Base-by-base conservation (phyloP, 2,329 filamentous ascomycete genomes). In the Boeremia lycopersici region DNA sequence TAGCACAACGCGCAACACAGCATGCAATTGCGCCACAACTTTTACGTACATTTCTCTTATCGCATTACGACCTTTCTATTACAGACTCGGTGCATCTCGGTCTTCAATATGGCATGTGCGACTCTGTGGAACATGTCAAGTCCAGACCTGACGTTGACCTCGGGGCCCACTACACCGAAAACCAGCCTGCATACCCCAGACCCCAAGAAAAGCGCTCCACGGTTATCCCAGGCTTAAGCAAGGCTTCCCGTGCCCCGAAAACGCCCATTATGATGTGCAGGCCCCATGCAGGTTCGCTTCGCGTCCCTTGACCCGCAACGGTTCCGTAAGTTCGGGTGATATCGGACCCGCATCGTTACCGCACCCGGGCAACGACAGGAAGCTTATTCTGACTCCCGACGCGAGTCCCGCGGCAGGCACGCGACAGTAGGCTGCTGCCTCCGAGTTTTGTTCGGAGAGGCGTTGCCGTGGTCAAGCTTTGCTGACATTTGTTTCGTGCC, bases 211-310 rank as follows among this genome's bases (percentile, higher is more conserved):
- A 36, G 47, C 26, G 19, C 17, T 8, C 19, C 23, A 55, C 51
- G 43, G 44, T 12, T 61, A 56, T 41, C 30, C 43, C 53, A 53
- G 53, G 54, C 48, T 44, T 39, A 48, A 56, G 30, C 8, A 26
- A 35, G 33, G 12, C 34, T 12, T 47, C 13, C 23, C 7, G 23
- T 17, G 31, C 33, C 7, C 50, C 50, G 33, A 44, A 34, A 48
- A 45, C 29, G 40, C 33, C 38, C 39, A 38, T 38, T 3, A 39
- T 35, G 38, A 42, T 41, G 34, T 35, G 48, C 41, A 33, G 48
- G 15, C 31, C 19, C 46, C 25, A 2, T 28, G 33, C 12, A 30
- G 11, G 28, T 47, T 47, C 34, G 44, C 44, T 47, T 47, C 44
- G 29, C 15, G 34, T 39, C 30, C 36, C 31, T 47, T 44, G 52